Conservation (phyloP, 164 flowering plant species). For the Malania oleifera region DNA sequence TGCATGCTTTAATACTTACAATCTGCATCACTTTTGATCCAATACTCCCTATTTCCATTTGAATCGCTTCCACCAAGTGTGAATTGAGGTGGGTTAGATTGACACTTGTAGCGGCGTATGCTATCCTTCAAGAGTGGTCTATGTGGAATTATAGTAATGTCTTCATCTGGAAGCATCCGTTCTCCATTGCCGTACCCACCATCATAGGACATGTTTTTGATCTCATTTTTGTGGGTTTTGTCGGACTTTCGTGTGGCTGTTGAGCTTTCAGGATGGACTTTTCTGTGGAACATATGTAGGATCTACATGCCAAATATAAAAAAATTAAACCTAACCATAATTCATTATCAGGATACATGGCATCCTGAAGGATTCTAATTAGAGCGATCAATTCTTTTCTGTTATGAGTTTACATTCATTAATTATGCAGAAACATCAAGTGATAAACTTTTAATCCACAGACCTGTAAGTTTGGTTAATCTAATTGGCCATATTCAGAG, state of each 20-base stretch:
- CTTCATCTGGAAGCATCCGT: constrained; percentile 29
- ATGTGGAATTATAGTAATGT: constrained; percentile 32
- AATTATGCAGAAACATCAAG: no score
- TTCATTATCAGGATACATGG: not conserved
- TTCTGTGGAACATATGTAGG: constrained; percentile 71
- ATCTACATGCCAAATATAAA: constrained; percentile 42
- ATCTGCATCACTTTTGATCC: constrained; percentile 92
- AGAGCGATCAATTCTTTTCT: no score
- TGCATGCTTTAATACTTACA: constrained; percentile 53
- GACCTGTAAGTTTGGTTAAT: not conserved
- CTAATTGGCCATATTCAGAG: not conserved
- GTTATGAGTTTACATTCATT: no score
- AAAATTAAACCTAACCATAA: not conserved
- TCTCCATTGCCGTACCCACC: constrained; percentile 26
- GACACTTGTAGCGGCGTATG: constrained; percentile 34
- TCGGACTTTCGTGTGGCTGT: constrained; percentile 23
- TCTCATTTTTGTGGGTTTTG: constrained; percentile 29
- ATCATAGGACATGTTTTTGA: constrained; percentile 22
- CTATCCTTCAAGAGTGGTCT: constrained; percentile 27
- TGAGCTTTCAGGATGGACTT: constrained; percentile 79
- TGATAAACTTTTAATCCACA: not conserved
- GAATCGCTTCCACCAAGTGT: constrained; percentile 36
- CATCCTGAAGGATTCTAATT: not conserved
- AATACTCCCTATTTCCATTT: constrained; percentile 58
- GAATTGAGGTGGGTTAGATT: constrained; percentile 30